Conservation (phyloP, 2,329 filamentous ascomycete species). For the Dactylellina parvicollis region DNA sequence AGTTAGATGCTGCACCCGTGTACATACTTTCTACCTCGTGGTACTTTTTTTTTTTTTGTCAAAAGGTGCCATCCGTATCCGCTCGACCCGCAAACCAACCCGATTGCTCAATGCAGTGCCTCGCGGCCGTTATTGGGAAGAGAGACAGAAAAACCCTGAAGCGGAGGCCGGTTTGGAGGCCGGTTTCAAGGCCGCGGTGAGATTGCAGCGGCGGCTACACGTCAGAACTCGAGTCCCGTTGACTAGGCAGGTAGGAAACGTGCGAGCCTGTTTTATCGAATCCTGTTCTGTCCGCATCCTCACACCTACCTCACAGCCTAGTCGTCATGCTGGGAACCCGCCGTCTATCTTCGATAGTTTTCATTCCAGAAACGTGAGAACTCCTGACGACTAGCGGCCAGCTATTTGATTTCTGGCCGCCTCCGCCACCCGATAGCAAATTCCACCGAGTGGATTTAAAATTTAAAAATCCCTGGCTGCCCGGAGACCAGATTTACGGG, state of each 20-base stretch:
- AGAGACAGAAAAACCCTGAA: conserved; percentile 3
- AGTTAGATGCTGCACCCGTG: too few relatives aligned
- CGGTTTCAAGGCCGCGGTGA: conserved; percentile 22
- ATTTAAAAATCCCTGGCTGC: background rate
- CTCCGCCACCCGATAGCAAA: conserved; percentile 48
- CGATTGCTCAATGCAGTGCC: background rate
- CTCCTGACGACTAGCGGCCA: conserved; percentile 8
- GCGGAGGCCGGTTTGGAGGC: background rate
- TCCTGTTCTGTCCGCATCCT: too few relatives aligned
- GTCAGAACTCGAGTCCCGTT: conserved; percentile 44
- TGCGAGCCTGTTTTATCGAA: conserved; percentile 38
- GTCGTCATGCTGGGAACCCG: conserved; percentile 22
- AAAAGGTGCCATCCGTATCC: background rate
- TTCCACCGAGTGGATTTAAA: background rate
- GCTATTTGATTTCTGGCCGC: conserved; percentile 35
- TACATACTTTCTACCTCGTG: too few relatives aligned
- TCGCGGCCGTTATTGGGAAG: background rate
- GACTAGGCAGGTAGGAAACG: conserved; percentile 18
- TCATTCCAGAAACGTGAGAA: conserved; percentile 35
- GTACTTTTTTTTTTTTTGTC: background rate
- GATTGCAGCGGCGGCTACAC: conserved; percentile 44
- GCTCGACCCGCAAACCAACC: background rate
- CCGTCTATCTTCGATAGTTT: conserved; percentile 23
- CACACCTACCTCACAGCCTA: conserved; percentile 19
- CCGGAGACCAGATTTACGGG: conserved; percentile 10